These are phyloP conservation scores for Rubus idaeus DNA, from an alignment of 306 rosid genomes.

Conservation along the genomic window DNA sequence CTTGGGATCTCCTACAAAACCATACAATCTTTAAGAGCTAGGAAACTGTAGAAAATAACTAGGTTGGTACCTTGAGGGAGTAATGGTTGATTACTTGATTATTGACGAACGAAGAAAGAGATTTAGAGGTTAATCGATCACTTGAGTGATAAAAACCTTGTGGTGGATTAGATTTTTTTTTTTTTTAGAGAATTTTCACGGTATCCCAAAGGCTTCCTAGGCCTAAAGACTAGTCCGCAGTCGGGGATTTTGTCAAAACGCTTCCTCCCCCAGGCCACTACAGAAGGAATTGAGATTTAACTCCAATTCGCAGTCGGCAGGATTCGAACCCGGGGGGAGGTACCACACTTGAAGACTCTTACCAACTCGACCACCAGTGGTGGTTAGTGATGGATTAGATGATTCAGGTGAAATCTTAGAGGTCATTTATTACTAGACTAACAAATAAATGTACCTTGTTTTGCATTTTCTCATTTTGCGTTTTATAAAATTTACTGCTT, in stretches of 20 bases:
- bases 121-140: neutral
- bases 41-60: neutral
- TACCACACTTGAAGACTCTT: no score
- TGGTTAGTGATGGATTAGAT: neutral
- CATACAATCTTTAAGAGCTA: no score
- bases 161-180: neutral
- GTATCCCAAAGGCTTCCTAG: no score
- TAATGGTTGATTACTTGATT: neutral
- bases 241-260: no score
- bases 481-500: neutral
- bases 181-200: no score
- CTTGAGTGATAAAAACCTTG: neutral
- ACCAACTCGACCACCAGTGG: no score
- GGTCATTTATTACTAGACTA: neutral
- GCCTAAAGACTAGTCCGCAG: no score
- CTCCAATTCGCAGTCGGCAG: no score
- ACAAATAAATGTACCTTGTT: neutral
- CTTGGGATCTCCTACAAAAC: neutral
- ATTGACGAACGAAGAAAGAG: neutral
- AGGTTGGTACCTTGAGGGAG: neutral
- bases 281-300: no score
- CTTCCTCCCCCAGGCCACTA: no score
- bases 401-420: neutral
- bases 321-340: no score
- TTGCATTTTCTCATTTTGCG: neutral